Base-by-base conservation (phyloP, 169 alveolate species). In the Plasmodium knowlesi region DNA sequence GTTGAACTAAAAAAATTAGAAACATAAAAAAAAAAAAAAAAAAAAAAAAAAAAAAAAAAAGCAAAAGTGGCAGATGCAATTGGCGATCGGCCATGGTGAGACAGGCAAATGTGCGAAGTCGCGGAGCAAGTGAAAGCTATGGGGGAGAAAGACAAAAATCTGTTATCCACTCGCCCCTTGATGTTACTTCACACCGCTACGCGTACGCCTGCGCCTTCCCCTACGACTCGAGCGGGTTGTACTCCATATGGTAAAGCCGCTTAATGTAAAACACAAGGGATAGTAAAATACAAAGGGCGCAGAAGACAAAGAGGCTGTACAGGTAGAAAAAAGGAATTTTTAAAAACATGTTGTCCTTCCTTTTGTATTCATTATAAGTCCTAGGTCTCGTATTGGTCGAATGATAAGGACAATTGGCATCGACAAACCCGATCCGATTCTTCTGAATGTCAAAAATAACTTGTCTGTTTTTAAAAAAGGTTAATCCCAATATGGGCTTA, bases 401-500 rank as follows among this genome's bases (percentile, higher is more conserved):
- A 79, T 79, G 10, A 41, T 90, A 79, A 19, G 94, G 94, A 43
- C 94, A 89, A 14, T 79, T 89, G 1, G 94, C 79, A 9, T 89
- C 94, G 19, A 89, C 78, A 61, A 89, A 79, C 32, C 97, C 98
- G 19, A 96, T 83, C 39, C 74, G 19, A 90, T 91, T 74, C 12
- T 76, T 61, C 57, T 95, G 37, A 1, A 95, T 74, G 83, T 95
- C 96, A 90, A 96, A 96, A 39, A 92, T 88, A 12, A 95, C 86
- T 53, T 74, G 92, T 70, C 95, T 96, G 71, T 93, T 82, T 71
- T 95, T 96, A 95, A 96, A 95, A 82, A 96, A 96, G 1, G 96
- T 96, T 67, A 96, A 95, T 5, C 98, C 98, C 12, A 96, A 57
- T 16, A 96, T 94, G 82, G 96, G 92, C 39, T 93, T 96, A 32